Conservation (phyloP, 345 rosid genomes). For the Cardamine resedifolia region DNA sequence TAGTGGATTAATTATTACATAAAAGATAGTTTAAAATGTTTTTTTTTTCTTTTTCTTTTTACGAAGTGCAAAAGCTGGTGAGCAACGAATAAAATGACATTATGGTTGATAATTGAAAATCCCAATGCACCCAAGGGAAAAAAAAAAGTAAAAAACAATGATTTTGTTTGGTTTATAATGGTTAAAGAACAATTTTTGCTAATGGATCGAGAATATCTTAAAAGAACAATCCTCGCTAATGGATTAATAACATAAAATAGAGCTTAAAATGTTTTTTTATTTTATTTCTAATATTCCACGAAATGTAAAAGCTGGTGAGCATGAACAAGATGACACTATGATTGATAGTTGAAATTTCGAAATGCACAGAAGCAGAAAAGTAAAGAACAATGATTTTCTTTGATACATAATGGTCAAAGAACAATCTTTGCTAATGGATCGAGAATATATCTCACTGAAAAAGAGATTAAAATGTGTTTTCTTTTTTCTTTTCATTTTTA, state of each 20-base stretch:
- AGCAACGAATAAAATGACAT: slow-evolving; percentile 5
- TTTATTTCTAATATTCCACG: not conserved
- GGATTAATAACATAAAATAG: not conserved
- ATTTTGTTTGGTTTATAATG: slow-evolving; percentile 20
- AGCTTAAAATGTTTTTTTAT: not conserved
- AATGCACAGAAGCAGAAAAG: not conserved
- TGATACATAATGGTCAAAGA: not conserved
- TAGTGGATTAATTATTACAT: not conserved
- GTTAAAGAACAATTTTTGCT: slow-evolving; percentile 18
- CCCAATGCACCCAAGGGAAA: slow-evolving; percentile 16
- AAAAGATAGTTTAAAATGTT: not conserved
- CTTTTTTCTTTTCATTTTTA: not conserved
- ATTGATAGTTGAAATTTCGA: slow-evolving; percentile 8
- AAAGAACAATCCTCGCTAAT: slow-evolving; percentile 6
- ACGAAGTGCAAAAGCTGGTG: not conserved
- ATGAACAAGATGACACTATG: not conserved
- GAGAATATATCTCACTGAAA: not conserved
- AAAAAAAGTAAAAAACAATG: slow-evolving; percentile 11
- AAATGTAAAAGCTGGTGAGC: slow-evolving; percentile 3
- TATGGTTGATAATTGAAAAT: slow-evolving; percentile 11
- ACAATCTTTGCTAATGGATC: slow-evolving; percentile 11
- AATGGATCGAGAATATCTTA: not conserved
- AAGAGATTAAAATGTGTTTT: not conserved
- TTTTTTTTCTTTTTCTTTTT: not conserved
- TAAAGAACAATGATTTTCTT: slow-evolving; percentile 16